Base-by-base conservation (phyloP, 2,329 filamentous ascomycete species). In the Teratosphaeria epicoccoides region DNA sequence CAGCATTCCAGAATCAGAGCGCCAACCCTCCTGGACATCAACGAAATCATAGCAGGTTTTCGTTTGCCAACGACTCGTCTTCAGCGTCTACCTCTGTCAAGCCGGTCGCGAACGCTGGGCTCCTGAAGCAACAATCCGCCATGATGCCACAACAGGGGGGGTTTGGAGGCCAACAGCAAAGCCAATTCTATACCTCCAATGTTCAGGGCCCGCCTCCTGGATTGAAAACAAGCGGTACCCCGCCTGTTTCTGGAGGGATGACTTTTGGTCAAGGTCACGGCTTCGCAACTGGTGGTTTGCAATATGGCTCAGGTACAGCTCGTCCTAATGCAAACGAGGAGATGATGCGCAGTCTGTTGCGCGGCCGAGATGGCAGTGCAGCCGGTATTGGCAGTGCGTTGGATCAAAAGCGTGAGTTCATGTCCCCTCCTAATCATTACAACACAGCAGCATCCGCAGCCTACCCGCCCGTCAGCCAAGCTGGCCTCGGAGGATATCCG, bases 151-250 rank as follows among this genome's bases (percentile, higher is more conserved):
- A 57, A 68, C 67, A 43, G 64, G 60, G 48, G 66, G 61, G 45
- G 29, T 77, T 76, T 61, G 65, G 66, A 69, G 81, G 68, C 69
- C 77, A 79, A 61, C 73, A 76, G 58, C 63, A 71, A 46, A 79
- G 49, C 57, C 86, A 87, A 57, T 93, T 88, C 66, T 96, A 93
- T 68, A 81, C 84, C 46, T 84, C 82, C 50, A 87, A 87, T 9
- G 88, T 96, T 63, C 88, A 94, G 63, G 91, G 90, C 3, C 93
- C 94, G 24, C 93, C 93, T 54, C 94, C 93, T 0, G 93, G 93
- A 9, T 76, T 98, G 24, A 98, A 98, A 73, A 94, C 91, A 22
- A 90, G 90, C 2, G 88, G 89, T 43, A 97, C 91, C 17, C 91
- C 93, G 52, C 91, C 93, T 14, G 89, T 87, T 61, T 82, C 77